phyloP scores from a whole-genome alignment of 257 asterid species.

The Solanum verrucosum region DNA sequence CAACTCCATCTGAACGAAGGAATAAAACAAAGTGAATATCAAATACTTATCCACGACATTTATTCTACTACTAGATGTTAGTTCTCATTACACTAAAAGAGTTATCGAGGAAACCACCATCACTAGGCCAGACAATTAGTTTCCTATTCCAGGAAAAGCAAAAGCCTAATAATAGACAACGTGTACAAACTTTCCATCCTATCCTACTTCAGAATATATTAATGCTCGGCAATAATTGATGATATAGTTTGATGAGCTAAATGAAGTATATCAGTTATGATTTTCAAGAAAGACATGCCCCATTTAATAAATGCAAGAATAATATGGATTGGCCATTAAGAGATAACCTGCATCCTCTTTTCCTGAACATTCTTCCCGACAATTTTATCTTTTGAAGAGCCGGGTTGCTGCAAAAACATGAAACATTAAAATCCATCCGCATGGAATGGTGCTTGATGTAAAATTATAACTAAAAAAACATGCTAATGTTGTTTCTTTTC shows the following conservation, averaged over 20 bases:
- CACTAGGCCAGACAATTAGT: not conserved
- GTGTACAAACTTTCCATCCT: not conserved
- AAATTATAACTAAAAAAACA: not conserved
- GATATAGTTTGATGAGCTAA: not conserved
- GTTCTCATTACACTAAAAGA: not conserved
- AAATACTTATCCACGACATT: not conserved
- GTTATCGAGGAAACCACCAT: not conserved
- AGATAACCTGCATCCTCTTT: conserved; percentile 54
- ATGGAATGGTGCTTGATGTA: not conserved
- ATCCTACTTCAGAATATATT: not conserved
- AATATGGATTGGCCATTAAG: not conserved
- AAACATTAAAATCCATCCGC: not conserved
- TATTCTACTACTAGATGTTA: not conserved
- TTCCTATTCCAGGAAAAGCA: not conserved
- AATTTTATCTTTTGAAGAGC: conserved; percentile 59
- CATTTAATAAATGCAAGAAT: not conserved
- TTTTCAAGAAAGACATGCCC: not conserved
- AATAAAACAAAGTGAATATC: not conserved
- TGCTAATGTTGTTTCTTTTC: not conserved
- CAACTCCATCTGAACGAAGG: conserved; percentile 29
- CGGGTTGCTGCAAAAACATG: conserved; percentile 19
- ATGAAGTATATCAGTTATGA: not conserved
- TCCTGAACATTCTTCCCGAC: conserved; percentile 35
- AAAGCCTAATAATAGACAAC: not conserved
- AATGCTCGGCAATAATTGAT: not conserved